Evolutionary conservation across 345 rosid genomes (phyloP).

Genomic region (Eucalyptus marginata): DNA sequence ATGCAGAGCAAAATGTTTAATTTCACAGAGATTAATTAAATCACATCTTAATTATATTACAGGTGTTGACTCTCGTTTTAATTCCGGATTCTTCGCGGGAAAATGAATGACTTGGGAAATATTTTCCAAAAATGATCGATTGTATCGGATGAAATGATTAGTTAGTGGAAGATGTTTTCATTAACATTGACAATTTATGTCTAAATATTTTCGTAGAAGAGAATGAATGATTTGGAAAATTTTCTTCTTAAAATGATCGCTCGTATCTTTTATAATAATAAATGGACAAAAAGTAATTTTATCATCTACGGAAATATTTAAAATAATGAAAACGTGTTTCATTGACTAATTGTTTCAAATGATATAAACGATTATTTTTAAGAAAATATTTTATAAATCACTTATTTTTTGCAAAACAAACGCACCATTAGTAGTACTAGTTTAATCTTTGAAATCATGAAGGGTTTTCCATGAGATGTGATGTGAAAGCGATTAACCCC

Average conservation of each 20-base stretch:
- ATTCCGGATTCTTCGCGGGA: rapidly evolving
- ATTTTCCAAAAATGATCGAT: too few species aligned
- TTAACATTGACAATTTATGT: not conserved
- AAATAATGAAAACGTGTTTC: not conserved
- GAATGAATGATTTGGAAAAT: too few species aligned
- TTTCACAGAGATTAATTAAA: not conserved
- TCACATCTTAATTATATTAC: not conserved
- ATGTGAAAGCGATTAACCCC: too few species aligned
- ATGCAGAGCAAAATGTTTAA: not conserved
- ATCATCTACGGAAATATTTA: rapidly evolving
- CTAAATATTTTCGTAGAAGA: too few species aligned
- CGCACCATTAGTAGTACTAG: not conserved
- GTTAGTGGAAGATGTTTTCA: not conserved
- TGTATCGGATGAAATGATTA: too few species aligned
- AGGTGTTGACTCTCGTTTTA: not conserved
- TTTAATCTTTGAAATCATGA: not conserved
- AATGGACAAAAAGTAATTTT: not conserved
- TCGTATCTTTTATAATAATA: not conserved
- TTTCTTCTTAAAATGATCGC: not conserved
- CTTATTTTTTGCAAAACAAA: not conserved
- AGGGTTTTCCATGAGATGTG: too few species aligned
- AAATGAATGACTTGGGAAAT: too few species aligned
- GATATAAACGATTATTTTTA: not conserved
- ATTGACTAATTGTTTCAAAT: not conserved
- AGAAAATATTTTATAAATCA: not conserved